Conservation (phyloP, 768 basidiomycete genomes). For the Brasilioporus rufonigricans region DNA sequence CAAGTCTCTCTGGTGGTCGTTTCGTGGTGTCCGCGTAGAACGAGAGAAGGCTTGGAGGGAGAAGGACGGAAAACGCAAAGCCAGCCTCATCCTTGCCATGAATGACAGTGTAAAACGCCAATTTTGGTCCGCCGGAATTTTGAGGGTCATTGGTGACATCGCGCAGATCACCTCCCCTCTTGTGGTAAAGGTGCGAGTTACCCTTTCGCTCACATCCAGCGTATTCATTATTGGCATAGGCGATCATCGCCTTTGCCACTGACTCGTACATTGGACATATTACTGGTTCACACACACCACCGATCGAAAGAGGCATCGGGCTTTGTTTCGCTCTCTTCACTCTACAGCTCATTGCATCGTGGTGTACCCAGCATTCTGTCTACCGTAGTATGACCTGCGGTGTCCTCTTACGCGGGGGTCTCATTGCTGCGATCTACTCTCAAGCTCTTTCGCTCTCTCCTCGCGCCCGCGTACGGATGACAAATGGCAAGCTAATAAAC, state of each 20-base stretch:
- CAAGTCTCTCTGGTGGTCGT: conserved; percentile 56
- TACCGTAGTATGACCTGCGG: conserved; percentile 72
- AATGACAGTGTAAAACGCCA: conserved; percentile 76
- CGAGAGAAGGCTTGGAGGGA: conserved; percentile 66
- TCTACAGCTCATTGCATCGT: conserved; percentile 64
- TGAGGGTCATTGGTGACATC: conserved; percentile 62
- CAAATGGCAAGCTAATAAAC: conserved; percentile 89
- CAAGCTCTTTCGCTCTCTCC: conserved; percentile 74
- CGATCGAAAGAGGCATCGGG: conserved; percentile 62
- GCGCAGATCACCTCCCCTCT: conserved; percentile 75
- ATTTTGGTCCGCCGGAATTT: conserved; percentile 70
- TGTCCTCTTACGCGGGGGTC: conserved; percentile 76
- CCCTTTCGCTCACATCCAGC: neutral
- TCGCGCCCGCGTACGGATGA: conserved; percentile 73
- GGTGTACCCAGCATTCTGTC: conserved; percentile 82
- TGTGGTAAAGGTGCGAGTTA: conserved; percentile 61
- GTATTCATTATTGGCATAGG: conserved; percentile 36
- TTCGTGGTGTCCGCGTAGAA: conserved; percentile 45
- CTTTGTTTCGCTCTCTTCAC: conserved; percentile 66
- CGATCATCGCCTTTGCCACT: conserved; percentile 68
- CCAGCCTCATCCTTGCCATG: conserved; percentile 67
- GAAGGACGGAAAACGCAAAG: conserved; percentile 54
- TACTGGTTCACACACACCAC: conserved; percentile 36
- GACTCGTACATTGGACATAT: conserved; percentile 54
- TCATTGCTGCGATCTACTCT: conserved; percentile 85